Evolutionary conservation across 768 basidiomycete species (phyloP).

Genomic region (Cantharellus anzutake): DNA sequence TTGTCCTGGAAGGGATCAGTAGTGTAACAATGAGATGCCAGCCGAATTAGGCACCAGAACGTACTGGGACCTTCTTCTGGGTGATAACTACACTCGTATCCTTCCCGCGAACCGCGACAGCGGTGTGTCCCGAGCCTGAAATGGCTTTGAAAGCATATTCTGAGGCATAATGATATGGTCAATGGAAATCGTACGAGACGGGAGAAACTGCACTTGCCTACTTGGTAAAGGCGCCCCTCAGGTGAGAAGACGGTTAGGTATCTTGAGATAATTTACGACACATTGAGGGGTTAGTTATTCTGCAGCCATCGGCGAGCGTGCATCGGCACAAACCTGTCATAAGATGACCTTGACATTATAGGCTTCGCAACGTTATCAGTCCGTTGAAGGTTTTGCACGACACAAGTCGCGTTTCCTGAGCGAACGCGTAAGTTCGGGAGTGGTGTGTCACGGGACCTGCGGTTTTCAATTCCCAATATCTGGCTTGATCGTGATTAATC

Average conservation of each 20-base stretch:
- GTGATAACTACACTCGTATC: slow-evolving; percentile 93
- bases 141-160: slow-evolving; percentile 99
- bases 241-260: slow-evolving; percentile 96
- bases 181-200: not conserved
- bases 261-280: slow-evolving; percentile 16
- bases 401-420: slow-evolving; percentile 10
- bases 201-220: slow-evolving; percentile 39
- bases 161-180: slow-evolving; percentile 15
- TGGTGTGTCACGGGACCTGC: not conserved
- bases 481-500: not conserved
- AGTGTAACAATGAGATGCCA: not conserved
- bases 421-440: not conserved
- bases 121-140: slow-evolving; percentile 88
- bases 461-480: no score
- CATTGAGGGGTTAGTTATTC: not conserved
- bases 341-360: slow-evolving; percentile 84
- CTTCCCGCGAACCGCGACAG: slow-evolving; percentile 81
- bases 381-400: not conserved
- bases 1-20: slow-evolving; percentile 52
- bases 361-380: not conserved
- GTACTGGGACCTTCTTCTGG: slow-evolving; percentile 92
- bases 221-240: slow-evolving; percentile 96
- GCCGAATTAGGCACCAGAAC: slow-evolving; percentile 12
- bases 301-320: not conserved
- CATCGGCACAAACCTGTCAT: slow-evolving; percentile 45